These are phyloP conservation scores for Emericellopsis terricola DNA, from an alignment of 495 filamentous ascomycete species.

Conservation along the genomic window DNA sequence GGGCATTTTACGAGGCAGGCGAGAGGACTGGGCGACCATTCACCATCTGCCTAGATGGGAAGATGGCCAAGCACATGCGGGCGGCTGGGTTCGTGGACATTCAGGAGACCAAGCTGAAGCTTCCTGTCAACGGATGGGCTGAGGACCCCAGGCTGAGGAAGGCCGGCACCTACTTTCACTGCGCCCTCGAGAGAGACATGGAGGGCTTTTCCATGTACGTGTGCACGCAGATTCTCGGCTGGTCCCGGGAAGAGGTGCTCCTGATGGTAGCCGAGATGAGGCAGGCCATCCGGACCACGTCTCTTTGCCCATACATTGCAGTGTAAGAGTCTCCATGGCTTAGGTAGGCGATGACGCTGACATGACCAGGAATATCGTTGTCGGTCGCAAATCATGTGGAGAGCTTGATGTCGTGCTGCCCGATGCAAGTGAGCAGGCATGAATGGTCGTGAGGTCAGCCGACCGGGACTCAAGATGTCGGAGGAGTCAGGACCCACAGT, in stretches of 20 bases:
- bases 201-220: conserved; percentile 15
- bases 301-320: background rate
- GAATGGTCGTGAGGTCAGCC: too few relatives aligned
- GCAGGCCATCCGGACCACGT: conserved; percentile 5
- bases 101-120: conserved; percentile 8
- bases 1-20: conserved; percentile 15
- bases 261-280: conserved; percentile 13
- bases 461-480: conserved; percentile 19
- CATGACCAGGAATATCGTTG: background rate
- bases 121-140: conserved; percentile 27
- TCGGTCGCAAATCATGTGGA: background rate
- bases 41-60: conserved; percentile 1
- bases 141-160: conserved; percentile 24
- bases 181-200: conserved; percentile 9
- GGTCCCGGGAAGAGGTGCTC: conserved; percentile 12
- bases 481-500: too few relatives aligned
- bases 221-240: conserved; percentile 13
- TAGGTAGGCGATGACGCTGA: too few relatives aligned
- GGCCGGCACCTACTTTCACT: conserved; percentile 20
- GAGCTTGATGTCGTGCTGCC: background rate
- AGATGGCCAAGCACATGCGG: conserved; percentile 6
- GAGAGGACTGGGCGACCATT: conserved; percentile 7
- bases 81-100: conserved; percentile 18
- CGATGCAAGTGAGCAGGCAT: background rate
- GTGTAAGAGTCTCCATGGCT: background rate